Conservation (phyloP, 805 yeast genomes). For the Metschnikowia cubensis region DNA sequence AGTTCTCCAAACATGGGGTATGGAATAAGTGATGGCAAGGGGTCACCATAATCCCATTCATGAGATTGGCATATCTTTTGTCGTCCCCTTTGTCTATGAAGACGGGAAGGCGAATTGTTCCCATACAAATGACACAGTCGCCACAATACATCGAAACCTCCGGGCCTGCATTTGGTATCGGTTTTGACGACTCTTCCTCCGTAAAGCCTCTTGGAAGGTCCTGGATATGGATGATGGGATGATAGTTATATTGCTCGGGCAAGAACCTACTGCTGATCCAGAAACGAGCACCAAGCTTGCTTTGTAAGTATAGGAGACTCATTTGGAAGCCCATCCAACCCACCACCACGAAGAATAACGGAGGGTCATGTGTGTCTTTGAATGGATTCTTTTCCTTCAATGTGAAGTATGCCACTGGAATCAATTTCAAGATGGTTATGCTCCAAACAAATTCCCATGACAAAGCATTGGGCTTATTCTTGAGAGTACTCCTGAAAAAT, state of each 20-base stretch:
- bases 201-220: constrained; percentile 60
- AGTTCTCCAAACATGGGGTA: constrained; percentile 78
- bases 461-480: constrained; percentile 62
- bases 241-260: constrained; percentile 84
- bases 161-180: constrained; percentile 25
- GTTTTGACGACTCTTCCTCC: constrained; percentile 43
- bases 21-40: constrained; percentile 93
- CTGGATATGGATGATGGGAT: constrained; percentile 54
- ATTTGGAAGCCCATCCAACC: constrained; percentile 64
- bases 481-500: constrained; percentile 67
- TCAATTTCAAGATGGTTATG: constrained; percentile 54
- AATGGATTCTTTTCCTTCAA: constrained; percentile 55
- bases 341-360: constrained; percentile 43
- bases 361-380: constrained; percentile 60
- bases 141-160: constrained; percentile 42
- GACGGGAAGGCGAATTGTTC: constrained; percentile 14
- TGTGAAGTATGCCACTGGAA: constrained; percentile 65
- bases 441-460: constrained; percentile 75
- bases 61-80: constrained; percentile 9
- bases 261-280: constrained; percentile 70
- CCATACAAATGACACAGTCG: constrained; percentile 90
- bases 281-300: constrained; percentile 72
- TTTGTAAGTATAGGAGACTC: constrained; percentile 55
- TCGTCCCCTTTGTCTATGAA: constrained; percentile 7
- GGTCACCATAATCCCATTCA: constrained; percentile 67